These are phyloP conservation scores for Lactarius sp. DNA, from an alignment of 768 basidiomycete genomes.

Conservation along the genomic window DNA sequence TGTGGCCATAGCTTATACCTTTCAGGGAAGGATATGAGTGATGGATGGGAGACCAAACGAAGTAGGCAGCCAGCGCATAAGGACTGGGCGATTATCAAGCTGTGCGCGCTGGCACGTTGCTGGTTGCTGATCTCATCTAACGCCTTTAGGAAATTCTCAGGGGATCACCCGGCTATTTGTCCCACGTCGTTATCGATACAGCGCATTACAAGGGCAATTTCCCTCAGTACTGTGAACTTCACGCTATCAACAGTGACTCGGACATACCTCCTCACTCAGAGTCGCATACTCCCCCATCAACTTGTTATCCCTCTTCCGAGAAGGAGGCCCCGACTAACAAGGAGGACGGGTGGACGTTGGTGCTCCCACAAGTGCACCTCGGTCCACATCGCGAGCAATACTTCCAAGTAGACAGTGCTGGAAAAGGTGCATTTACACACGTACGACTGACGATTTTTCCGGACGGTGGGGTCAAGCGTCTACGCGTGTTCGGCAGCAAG, in stretches of 20 bases:
- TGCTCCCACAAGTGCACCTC: constrained; percentile 74
- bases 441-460: constrained; percentile 87
- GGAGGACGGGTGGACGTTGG: constrained; percentile 59
- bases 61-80: constrained; percentile 75
- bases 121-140: constrained; percentile 3
- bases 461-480: constrained; percentile 91
- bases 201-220: constrained; percentile 96
- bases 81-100: constrained; percentile 87
- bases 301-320: constrained; percentile 23
- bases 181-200: constrained; percentile 85
- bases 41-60: constrained; percentile 97
- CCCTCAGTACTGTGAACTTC: constrained; percentile 81
- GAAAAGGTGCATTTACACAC: constrained; percentile 64
- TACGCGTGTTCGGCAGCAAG: constrained; percentile 75
- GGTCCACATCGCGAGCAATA: constrained; percentile 88
- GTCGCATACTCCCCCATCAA: constrained; percentile 18
- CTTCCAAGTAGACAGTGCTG: constrained; percentile 73
- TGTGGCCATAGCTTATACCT: background rate
- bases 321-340: constrained; percentile 29
- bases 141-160: constrained; percentile 35
- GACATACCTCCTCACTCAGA: constrained; percentile 31
- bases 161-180: constrained; percentile 68
- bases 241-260: constrained; percentile 44
- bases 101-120: constrained; percentile 48
- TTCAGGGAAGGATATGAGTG: constrained; percentile 86